Evolutionary conservation across 768 basidiomycete species (phyloP).

Genomic region (Psilocybe tampanensis): DNA sequence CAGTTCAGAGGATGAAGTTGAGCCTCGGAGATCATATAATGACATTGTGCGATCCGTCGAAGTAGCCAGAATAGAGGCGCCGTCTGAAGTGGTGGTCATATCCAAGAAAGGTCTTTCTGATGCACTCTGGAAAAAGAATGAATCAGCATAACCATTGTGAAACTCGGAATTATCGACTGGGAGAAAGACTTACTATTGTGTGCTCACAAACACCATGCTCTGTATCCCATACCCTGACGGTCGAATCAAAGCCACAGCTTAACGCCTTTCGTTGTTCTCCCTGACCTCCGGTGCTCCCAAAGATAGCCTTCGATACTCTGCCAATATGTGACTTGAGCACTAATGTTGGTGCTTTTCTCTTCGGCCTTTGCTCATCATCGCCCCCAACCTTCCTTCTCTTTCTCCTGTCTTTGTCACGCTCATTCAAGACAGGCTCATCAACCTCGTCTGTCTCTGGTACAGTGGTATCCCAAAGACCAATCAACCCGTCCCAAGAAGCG

Average conservation of each 20-base stretch:
- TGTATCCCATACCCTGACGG: constrained; percentile 86
- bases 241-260: constrained; percentile 90
- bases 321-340: constrained; percentile 86
- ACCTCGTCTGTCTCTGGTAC: constrained; percentile 70
- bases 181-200: constrained; percentile 59
- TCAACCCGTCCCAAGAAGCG: constrained; percentile 83
- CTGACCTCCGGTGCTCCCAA: constrained; percentile 19
- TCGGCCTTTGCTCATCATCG: constrained; percentile 32
- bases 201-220: constrained; percentile 71
- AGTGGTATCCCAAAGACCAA: constrained; percentile 78
- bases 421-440: constrained; percentile 35
- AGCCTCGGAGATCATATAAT: constrained; percentile 65
- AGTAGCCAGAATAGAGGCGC: constrained; percentile 53
- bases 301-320: constrained; percentile 75
- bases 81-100: constrained; percentile 49
- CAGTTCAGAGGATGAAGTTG: constrained; percentile 21
- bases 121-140: constrained; percentile 46
- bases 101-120: constrained; percentile 79
- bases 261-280: constrained; percentile 44
- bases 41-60: constrained; percentile 78
- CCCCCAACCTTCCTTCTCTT: constrained; percentile 63
- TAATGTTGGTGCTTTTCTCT: constrained; percentile 65
- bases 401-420: constrained; percentile 37
- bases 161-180: not conserved
- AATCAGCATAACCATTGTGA: not conserved